Conservation (phyloP, 768 basidiomycete genomes). For the Sarcomyxa edulis region DNA sequence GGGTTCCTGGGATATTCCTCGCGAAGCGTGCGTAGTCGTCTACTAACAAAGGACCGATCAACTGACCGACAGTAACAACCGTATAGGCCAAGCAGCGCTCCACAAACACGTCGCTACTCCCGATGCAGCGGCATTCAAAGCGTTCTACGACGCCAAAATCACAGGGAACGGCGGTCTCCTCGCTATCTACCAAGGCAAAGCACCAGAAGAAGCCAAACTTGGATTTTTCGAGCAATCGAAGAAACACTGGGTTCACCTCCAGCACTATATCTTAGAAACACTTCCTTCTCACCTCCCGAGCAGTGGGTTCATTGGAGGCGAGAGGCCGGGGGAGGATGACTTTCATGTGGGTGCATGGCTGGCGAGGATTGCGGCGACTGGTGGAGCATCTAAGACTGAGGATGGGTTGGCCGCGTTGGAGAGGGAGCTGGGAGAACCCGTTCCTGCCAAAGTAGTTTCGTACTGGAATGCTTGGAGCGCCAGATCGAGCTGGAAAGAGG, state of each 20-base stretch:
- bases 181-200: conserved; percentile 34
- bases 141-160: conserved; percentile 39
- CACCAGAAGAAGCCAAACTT: conserved; percentile 25
- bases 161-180: conserved; percentile 33
- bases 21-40: conserved; percentile 29
- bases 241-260: conserved; percentile 31
- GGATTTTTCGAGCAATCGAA: conserved; percentile 33
- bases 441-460: conserved; percentile 30
- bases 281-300: conserved; percentile 36
- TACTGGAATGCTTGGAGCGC: conserved; percentile 42
- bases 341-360: conserved; percentile 53
- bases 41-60: not conserved
- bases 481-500: conserved; percentile 41
- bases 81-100: conserved; percentile 43
- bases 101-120: conserved; percentile 26
- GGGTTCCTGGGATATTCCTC: conserved; percentile 29
- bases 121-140: conserved; percentile 29
- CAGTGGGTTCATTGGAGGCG: conserved; percentile 43
- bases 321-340: conserved; percentile 44
- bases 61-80: no score
- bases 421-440: conserved; percentile 27
- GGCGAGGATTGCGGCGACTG: conserved; percentile 35
- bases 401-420: conserved; percentile 33
- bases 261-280: conserved; percentile 29
- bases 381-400: conserved; percentile 28